Conservation (phyloP, 2,329 filamentous ascomycete genomes). For the Emmonsiellopsis sp. region DNA sequence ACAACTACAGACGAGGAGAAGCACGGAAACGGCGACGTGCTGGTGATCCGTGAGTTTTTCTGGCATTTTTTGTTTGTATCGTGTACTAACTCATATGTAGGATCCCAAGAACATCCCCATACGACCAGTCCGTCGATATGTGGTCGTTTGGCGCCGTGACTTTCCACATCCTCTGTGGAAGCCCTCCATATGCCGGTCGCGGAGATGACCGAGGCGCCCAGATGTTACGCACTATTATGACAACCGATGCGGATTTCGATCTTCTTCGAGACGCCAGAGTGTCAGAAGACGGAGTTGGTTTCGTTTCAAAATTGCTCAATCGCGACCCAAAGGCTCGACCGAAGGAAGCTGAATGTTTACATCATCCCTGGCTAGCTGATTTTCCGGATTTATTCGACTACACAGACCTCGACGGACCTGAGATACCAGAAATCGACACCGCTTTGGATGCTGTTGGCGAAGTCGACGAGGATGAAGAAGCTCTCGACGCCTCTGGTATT, state of each 20-base stretch:
- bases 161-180: constrained; percentile 72
- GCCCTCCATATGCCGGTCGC: constrained; percentile 72
- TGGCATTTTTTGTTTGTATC: constrained; percentile 8
- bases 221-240: constrained; percentile 77
- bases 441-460: constrained; percentile 27
- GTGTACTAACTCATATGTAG: constrained; percentile 24
- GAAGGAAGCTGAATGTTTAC: constrained; percentile 59
- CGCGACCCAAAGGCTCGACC: constrained; percentile 70
- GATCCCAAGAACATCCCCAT: constrained; percentile 50
- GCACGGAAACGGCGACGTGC: constrained; percentile 56
- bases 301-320: constrained; percentile 70
- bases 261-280: constrained; percentile 53
- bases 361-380: constrained; percentile 65
- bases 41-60: constrained; percentile 33
- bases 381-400: constrained; percentile 51
- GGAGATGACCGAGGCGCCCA: constrained; percentile 67
- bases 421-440: constrained; percentile 50
- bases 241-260: constrained; percentile 55
- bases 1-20: constrained; percentile 52
- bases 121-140: constrained; percentile 86
- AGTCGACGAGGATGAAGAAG: constrained; percentile 32
- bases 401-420: constrained; percentile 29
- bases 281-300: constrained; percentile 55
- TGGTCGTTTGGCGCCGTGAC: constrained; percentile 94
- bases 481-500: constrained; percentile 51